These are phyloP conservation scores for Aspergillus ochraceus DNA, from an alignment of 2,329 filamentous ascomycete species.

Conservation along the genomic window DNA sequence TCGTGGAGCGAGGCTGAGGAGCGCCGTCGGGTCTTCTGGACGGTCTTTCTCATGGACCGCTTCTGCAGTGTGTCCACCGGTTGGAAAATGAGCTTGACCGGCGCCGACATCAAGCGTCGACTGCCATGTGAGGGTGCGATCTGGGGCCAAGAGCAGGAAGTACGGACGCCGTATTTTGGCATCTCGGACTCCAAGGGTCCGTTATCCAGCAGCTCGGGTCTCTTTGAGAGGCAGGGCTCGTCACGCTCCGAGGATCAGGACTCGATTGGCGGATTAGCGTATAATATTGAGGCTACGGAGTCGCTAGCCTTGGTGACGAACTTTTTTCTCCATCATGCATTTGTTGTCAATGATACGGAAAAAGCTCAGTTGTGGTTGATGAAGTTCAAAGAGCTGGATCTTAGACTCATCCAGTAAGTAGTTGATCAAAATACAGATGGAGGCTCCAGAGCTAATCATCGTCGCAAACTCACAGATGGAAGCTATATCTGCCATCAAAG, in stretches of 20 bases:
- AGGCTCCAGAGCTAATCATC: too few species aligned
- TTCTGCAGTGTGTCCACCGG: constrained; percentile 39
- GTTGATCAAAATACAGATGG: too few species aligned
- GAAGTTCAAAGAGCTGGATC: constrained; percentile 26
- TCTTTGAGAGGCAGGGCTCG: neutral
- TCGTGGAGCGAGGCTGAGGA: constrained; percentile 38
- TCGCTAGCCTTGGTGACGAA: constrained; percentile 34
- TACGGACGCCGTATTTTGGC: constrained; percentile 42
- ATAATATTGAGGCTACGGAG: constrained; percentile 32
- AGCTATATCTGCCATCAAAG: constrained; percentile 29
- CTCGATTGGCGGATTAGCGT: constrained; percentile 21
- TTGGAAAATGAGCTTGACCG: constrained; percentile 37
- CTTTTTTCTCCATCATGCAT: constrained; percentile 37
- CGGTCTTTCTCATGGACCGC: constrained; percentile 38
- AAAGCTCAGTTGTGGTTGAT: constrained; percentile 37
- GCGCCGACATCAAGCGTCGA: constrained; percentile 33
- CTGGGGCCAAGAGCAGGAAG: constrained; percentile 28
- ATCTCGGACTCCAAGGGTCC: constrained; percentile 32
- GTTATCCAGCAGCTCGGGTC: neutral
- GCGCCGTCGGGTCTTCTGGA: constrained; percentile 40
- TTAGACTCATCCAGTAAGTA: constrained; percentile 28
- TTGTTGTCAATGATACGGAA: constrained; percentile 26
- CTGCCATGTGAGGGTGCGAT: constrained; percentile 36
- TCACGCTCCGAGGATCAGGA: constrained; percentile 10
- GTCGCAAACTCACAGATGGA: constrained; percentile 18